Base-by-base conservation (phyloP, 2,329 filamentous ascomycete species). In the Neobulgaria alba region DNA sequence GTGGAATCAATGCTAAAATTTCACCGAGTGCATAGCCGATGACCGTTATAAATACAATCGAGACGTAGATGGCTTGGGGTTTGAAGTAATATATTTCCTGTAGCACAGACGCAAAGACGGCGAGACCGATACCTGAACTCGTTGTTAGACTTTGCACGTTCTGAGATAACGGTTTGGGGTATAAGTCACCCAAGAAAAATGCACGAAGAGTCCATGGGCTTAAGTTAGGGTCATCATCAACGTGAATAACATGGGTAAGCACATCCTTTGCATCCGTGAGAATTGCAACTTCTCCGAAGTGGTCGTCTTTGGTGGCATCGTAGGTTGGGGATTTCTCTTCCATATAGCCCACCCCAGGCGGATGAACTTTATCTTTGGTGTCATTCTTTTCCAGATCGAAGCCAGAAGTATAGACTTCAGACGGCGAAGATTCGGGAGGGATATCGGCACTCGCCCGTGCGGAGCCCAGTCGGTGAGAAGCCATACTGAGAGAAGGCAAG, bases 81-180 rank as follows among this genome's bases (percentile, higher is more conserved):
- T 68, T 68, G 57, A 69, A 69, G 39, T 65, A 62, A 50, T 61
- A 69, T 43, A 69, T 67, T 19, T 62, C 61, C 31, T 59, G 56
- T 5, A 69, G 54, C 4, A 63, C 61, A 15, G 58, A 56, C 20
- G 57, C 61, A 37, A 62, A 61, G 16, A 45, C 41, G 3, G 61
- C 57, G 12, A 64, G 47, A 3, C 55, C 58, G 10, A 61, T 37
- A 18, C 59, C 55, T 57, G 38, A 36, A n/a, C 35, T 30, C 33
- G 29, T 33, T 9, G 37, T 19, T 29, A 29, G 2, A 26, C 17
- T 3, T 33, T 4, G 17, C 15, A 10, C 12, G 8, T 14, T 17
- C 2, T 5, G 4, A 5, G 8, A 8, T n/a, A 18, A 18, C 8
- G 10, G 23, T 17, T 3, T 19, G 18, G 2, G 9, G 32, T 10